These are phyloP conservation scores for Ceratocystis albifundus DNA, from an alignment of 2,329 filamentous ascomycete species.

Conservation along the genomic window DNA sequence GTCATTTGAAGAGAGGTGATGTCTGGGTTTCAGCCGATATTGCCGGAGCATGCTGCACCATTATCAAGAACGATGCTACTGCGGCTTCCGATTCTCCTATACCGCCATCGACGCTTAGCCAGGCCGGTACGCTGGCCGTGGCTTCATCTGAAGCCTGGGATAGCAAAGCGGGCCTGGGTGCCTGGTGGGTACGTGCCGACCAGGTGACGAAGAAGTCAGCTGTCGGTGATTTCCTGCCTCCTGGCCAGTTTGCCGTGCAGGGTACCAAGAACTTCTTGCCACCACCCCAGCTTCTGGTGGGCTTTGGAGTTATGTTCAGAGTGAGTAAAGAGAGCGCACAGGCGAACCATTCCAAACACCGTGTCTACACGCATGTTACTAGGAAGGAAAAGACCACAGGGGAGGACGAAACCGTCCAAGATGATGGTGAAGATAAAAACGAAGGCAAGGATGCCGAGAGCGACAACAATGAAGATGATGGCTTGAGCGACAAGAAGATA, in stretches of 20 bases:
- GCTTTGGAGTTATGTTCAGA: constrained; percentile 76
- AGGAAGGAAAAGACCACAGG: constrained; percentile 24
- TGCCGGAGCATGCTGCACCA: constrained; percentile 67
- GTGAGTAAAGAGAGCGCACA: constrained; percentile 75
- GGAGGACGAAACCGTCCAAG: constrained; percentile 25
- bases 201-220: constrained; percentile 80
- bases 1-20: constrained; percentile 77
- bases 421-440: constrained; percentile 4
- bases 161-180: constrained; percentile 86
- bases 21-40: constrained; percentile 86
- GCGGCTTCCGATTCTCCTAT: constrained; percentile 71
- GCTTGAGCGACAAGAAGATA: constrained; percentile 1
- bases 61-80: constrained; percentile 77
- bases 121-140: constrained; percentile 76
- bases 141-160: constrained; percentile 89
- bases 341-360: constrained; percentile 63
- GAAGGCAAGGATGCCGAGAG: neutral
- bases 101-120: constrained; percentile 78
- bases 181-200: constrained; percentile 87
- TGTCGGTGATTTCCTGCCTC: constrained; percentile 66
- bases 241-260: constrained; percentile 66
- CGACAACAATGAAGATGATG: neutral
- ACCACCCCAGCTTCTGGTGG: constrained; percentile 74
- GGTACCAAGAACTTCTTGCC: constrained; percentile 88
- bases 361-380: constrained; percentile 26